Evolutionary conservation across 139 green algal genomes (phyloP).

Genomic region (Auxenochlorella protothecoides): DNA sequence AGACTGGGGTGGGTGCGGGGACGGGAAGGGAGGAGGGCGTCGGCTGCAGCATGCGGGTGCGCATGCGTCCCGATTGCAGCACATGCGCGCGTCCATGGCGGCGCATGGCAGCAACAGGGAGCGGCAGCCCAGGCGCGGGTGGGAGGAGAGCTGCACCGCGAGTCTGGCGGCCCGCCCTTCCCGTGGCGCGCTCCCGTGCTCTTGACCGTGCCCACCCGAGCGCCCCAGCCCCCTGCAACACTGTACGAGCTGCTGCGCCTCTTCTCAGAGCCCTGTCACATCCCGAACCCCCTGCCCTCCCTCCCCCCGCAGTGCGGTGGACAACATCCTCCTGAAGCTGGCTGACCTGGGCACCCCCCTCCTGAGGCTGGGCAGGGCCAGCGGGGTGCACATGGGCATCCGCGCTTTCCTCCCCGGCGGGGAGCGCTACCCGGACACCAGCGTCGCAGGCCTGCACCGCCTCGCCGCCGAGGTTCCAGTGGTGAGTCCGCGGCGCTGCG

Average conservation of each 20-base stretch:
- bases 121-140: too few relatives aligned
- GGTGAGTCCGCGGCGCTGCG: constrained; percentile 2
- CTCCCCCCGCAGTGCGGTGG: constrained; percentile 54
- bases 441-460: constrained; percentile 4
- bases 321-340: constrained; percentile 91
- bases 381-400: constrained; percentile 45
- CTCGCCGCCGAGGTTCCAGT: constrained; percentile 15
- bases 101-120: too few relatives aligned
- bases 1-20: neutral
- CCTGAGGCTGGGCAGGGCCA: constrained; percentile 58
- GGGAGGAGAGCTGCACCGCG: too few relatives aligned
- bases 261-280: too few relatives aligned
- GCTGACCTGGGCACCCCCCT: constrained; percentile 30
- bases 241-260: too few relatives aligned
- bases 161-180: too few relatives aligned
- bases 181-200: neutral
- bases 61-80: neutral
- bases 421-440: constrained; percentile 23
- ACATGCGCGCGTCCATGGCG: too few relatives aligned
- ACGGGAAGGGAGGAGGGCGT: neutral
- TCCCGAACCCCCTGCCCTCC: too few relatives aligned
- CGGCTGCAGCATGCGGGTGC: neutral
- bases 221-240: too few relatives aligned
- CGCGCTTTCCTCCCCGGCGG: constrained; percentile 42
- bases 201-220: neutral